These are phyloP conservation scores for Boechera divaricarpa DNA, from an alignment of 345 rosid genomes.

Conservation along the genomic window DNA sequence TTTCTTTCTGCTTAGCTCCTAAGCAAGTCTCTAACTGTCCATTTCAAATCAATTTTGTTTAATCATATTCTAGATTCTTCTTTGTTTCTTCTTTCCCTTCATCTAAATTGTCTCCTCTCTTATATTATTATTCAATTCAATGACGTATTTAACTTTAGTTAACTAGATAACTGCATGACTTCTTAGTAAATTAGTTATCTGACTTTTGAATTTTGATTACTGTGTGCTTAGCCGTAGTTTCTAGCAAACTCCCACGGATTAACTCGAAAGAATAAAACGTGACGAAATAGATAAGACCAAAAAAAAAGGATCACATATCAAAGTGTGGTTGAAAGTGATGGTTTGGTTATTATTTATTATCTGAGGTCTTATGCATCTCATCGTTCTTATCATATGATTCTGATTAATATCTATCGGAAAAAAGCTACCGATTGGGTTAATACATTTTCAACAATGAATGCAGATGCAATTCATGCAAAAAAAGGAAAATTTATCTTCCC, in stretches of 20 bases:
- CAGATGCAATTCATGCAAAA: background rate
- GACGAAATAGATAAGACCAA: constrained; percentile 39
- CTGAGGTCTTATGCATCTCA: constrained; percentile 17
- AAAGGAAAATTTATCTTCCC: background rate
- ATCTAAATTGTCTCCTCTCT: constrained; percentile 16
- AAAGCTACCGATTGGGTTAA: background rate
- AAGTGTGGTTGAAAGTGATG: constrained; percentile 25
- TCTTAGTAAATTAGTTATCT: constrained; percentile 17
- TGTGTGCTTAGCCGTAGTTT: constrained; percentile 30
- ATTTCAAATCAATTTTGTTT: constrained; percentile 27
- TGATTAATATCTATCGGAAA: background rate
- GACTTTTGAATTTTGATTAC: constrained; percentile 26
- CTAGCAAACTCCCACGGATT: constrained; percentile 5
- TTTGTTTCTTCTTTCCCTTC: constrained; percentile 11
- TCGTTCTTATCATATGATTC: constrained; percentile 33
- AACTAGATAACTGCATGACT: background rate
- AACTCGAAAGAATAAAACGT: constrained; percentile 27
- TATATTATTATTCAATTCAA: background rate
- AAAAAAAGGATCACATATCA: background rate
- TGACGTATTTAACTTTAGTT: constrained; percentile 1
- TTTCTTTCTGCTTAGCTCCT: constrained; percentile 14
- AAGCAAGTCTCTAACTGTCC: constrained; percentile 43
- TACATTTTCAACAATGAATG: background rate
- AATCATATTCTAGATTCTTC: constrained; percentile 9
- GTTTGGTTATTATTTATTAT: constrained; percentile 12